Conservation (phyloP, 1,139 yeast genomes). For the Candida neerlandica region DNA sequence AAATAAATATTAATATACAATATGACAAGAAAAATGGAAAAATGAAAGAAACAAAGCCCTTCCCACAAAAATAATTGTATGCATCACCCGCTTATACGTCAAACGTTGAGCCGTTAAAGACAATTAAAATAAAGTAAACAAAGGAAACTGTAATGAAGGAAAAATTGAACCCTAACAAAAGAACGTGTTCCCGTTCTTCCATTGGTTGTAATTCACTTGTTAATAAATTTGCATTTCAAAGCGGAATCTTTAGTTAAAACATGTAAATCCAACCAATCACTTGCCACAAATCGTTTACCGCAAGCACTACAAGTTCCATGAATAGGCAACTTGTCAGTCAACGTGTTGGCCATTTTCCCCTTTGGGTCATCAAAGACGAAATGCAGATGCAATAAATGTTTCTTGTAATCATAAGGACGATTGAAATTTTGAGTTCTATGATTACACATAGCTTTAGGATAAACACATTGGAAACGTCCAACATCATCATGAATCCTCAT, state of each 20-base stretch:
- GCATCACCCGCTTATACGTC: too few species aligned
- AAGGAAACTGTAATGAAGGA: neutral
- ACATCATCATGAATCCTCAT: conserved; percentile 50
- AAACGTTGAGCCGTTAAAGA: too few species aligned
- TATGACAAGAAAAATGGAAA: neutral
- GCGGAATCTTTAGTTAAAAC: conserved; percentile 31
- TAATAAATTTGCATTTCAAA: conserved; percentile 25
- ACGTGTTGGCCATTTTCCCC: conserved; percentile 44
- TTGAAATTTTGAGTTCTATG: conserved; percentile 50
- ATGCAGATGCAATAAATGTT: conserved; percentile 48
- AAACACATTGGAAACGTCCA: conserved; percentile 51
- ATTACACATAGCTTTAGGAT: conserved; percentile 43
- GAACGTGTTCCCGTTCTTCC: neutral
- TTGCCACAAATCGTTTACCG: conserved; percentile 35
- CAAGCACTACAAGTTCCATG: conserved; percentile 45
- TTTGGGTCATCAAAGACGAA: conserved; percentile 48
- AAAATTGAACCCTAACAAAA: neutral
- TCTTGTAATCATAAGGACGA: conserved; percentile 52
- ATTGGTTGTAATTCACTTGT: neutral
- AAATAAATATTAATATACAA: neutral
- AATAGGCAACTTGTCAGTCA: conserved; percentile 47
- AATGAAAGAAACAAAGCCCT: too few species aligned
- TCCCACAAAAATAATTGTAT: too few species aligned
- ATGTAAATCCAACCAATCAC: conserved; percentile 46
- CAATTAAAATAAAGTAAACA: neutral